Conservation (phyloP, 2,329 filamentous ascomycete genomes). For the Camillea tinctor region DNA sequence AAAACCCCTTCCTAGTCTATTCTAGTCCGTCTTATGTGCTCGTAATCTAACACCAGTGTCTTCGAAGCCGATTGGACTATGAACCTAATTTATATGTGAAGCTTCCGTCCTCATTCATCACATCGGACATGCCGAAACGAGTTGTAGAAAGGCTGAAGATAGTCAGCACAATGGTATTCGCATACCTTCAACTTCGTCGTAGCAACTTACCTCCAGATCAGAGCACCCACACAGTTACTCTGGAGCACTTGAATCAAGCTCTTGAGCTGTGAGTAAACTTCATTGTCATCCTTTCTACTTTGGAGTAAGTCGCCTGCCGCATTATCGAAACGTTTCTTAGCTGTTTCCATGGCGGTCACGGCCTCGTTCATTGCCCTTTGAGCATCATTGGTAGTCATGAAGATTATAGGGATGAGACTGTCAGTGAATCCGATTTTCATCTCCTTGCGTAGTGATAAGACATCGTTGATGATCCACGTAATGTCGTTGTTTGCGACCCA, state of each 20-base stretch:
- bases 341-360: background rate
- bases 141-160: too few species aligned
- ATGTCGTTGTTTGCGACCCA: conserved; percentile 25
- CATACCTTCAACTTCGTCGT: too few species aligned
- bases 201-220: conserved; percentile 7
- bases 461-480: conserved; percentile 23
- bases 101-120: too few species aligned
- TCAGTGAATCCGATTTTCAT: conserved; percentile 5
- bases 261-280: background rate
- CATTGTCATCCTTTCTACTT: background rate
- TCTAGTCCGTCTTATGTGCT: too few species aligned
- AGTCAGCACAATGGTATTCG: too few species aligned
- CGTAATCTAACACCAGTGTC: background rate
- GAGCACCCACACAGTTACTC: conserved; percentile 11
- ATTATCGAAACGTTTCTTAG: conserved; percentile 7
- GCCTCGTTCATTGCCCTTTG: background rate
- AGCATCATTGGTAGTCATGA: conserved; percentile 2
- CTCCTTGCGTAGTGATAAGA: conserved; percentile 17
- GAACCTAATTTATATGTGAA: too few species aligned
- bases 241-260: conserved; percentile 6
- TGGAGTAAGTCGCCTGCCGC: conserved; percentile 1
- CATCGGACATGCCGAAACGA: too few species aligned
- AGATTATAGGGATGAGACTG: conserved; percentile 6
- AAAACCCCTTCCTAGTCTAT: too few species aligned
- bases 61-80: too few species aligned